Evolutionary conservation across 495 filamentous ascomycete species (phyloP).

Genomic region (Viridothelium virens): DNA sequence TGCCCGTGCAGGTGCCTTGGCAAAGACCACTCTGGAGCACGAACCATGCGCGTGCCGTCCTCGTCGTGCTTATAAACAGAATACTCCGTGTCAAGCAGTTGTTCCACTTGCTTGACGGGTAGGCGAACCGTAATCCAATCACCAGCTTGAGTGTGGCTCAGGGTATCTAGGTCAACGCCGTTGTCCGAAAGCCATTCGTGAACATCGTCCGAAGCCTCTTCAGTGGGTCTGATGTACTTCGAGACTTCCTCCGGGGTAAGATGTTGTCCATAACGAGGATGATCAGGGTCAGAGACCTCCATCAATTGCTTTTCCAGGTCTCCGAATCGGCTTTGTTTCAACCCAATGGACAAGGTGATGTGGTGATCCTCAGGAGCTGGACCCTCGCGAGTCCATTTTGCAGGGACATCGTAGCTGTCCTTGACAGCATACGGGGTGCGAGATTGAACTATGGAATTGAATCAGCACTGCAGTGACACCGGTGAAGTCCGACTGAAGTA

Average conservation of each 20-base stretch:
- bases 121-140: slow-evolving; percentile 39
- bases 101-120: slow-evolving; percentile 34
- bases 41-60: slow-evolving; percentile 35
- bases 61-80: slow-evolving; percentile 34
- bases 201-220: slow-evolving; percentile 33
- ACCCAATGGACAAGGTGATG: slow-evolving; percentile 37
- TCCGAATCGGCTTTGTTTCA: slow-evolving; percentile 40
- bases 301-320: slow-evolving; percentile 39
- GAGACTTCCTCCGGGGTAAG: slow-evolving; percentile 36
- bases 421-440: slow-evolving; percentile 43
- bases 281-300: slow-evolving; percentile 41
- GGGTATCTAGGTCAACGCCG: slow-evolving; percentile 25
- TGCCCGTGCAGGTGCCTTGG: slow-evolving; percentile 48
- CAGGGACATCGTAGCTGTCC: slow-evolving; percentile 44
- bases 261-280: slow-evolving; percentile 41
- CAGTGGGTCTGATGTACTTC: slow-evolving; percentile 32
- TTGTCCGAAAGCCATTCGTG: slow-evolving; percentile 40
- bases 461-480: background rate
- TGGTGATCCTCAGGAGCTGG: slow-evolving; percentile 37
- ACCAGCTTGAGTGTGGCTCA: slow-evolving; percentile 33
- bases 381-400: slow-evolving; percentile 41
- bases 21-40: slow-evolving; percentile 46
- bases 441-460: slow-evolving; percentile 11
- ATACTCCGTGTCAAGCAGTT: slow-evolving; percentile 41
- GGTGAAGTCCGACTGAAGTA: background rate